Percentiles rank a stretch among this genome's conserved stretches.
Conservation (phyloP, 2,329 filamentous ascomycete species). For the Trichoderma hamatum region DNA sequence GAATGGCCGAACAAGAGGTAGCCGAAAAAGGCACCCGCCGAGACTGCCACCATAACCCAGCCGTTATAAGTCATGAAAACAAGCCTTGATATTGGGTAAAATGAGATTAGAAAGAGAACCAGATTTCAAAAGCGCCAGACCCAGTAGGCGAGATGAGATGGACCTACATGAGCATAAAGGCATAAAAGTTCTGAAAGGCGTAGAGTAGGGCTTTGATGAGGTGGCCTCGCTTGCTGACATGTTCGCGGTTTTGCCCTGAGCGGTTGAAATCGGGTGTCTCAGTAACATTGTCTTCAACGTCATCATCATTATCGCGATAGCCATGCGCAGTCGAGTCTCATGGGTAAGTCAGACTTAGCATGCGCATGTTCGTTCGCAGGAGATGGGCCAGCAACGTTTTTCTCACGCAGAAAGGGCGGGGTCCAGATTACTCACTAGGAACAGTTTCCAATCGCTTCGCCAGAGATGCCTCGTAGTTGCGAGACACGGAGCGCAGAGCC, state of each 20-base stretch:
- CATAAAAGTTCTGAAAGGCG: conserved; percentile 94
- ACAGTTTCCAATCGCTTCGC: conserved; percentile 51
- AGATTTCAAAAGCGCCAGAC: not conserved
- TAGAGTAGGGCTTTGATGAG: conserved; percentile 82
- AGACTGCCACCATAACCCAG: conserved; percentile 92
- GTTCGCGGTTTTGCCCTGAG: conserved; percentile 71
- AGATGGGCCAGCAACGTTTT: conserved; percentile 6
- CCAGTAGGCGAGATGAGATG: not conserved
- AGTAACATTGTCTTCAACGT: conserved; percentile 50
- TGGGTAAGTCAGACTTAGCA: conserved; percentile 37
- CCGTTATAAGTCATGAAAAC: conserved; percentile 99
- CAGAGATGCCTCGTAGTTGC: conserved; percentile 71
- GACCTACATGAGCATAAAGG: conserved; percentile 97
- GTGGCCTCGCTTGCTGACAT: conserved; percentile 68
- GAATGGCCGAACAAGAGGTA: conserved; percentile 79
- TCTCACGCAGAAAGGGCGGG: not conserved
- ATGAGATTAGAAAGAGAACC: not conserved
- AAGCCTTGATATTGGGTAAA: conserved; percentile 61
- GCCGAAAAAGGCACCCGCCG: conserved; percentile 84
- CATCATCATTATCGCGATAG: conserved; percentile 16
- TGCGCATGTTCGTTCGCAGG: conserved; percentile 29
- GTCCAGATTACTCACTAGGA: conserved; percentile 52
- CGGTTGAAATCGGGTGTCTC: conserved; percentile 67
- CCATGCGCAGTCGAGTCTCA: conserved; percentile 8
- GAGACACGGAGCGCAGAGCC: conserved; percentile 74